Conservation (phyloP, 257 asterid genomes). For the Salvia hispanica region DNA sequence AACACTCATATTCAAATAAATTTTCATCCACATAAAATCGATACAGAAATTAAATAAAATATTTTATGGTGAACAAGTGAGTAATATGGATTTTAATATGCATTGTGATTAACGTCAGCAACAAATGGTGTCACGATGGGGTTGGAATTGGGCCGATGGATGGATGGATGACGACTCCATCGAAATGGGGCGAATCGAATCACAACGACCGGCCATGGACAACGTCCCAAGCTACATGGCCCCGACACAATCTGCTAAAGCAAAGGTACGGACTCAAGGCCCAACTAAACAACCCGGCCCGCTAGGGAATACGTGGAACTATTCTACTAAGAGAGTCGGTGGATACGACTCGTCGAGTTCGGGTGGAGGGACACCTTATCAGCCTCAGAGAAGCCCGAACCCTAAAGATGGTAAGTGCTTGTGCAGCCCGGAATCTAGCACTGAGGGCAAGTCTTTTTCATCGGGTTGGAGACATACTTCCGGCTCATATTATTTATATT, state of each 20-base stretch:
- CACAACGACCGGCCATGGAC: neutral
- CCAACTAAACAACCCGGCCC: conserved; percentile 47
- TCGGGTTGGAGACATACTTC: conserved; percentile 55
- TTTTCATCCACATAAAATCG: too few relatives aligned
- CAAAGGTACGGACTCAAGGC: conserved; percentile 64
- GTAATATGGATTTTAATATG: too few relatives aligned
- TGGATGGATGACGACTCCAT: conserved; percentile 56
- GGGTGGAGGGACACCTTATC: conserved; percentile 57
- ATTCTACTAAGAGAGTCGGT: conserved; percentile 57
- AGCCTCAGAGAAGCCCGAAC: conserved; percentile 69
- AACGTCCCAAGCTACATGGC: conserved; percentile 80
- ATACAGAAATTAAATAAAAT: too few relatives aligned
- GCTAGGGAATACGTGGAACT: conserved; percentile 52
- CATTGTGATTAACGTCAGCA: too few relatives aligned
- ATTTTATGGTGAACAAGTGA: too few relatives aligned
- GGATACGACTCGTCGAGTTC: conserved; percentile 61
- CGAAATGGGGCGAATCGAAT: too few relatives aligned
- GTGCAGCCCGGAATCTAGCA: conserved; percentile 75
- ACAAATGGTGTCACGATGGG: conserved; percentile 46
- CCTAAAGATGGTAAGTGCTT: conserved; percentile 53
- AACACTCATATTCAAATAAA: too few relatives aligned
- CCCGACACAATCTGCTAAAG: conserved; percentile 85
- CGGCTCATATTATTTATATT: conserved; percentile 34
- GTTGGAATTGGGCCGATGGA: conserved; percentile 87
- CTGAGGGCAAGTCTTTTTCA: conserved; percentile 58